phyloP scores from a whole-genome alignment of 1,139 yeast species.

The Sugiyamaella sp. region DNA sequence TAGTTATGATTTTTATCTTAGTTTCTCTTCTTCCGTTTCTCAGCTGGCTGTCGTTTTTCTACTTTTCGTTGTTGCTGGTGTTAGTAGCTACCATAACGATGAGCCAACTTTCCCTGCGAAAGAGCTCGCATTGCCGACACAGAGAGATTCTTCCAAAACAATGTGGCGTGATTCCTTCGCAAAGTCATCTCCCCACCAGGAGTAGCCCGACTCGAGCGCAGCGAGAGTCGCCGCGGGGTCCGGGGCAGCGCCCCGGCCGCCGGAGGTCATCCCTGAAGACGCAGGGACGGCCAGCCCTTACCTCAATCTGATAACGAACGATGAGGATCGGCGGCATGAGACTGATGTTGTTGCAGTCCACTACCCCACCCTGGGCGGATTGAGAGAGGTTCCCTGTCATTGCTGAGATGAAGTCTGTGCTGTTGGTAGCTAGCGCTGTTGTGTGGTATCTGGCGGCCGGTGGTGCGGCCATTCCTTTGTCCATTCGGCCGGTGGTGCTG shows the following conservation, averaged over 20 bases:
- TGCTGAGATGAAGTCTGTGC: neutral
- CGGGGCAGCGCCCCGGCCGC: neutral
- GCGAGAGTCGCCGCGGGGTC: neutral
- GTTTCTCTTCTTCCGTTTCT: too few relatives aligned
- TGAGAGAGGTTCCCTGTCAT: neutral
- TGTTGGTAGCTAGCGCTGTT: neutral
- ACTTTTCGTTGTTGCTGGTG: too few relatives aligned
- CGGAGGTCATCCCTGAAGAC: neutral
- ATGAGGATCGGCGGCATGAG: neutral
- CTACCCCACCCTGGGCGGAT: neutral
- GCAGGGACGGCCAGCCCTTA: neutral
- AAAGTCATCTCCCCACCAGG: too few relatives aligned
- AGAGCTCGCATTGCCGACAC: too few relatives aligned
- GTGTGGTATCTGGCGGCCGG: neutral
- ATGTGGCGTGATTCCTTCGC: too few relatives aligned
- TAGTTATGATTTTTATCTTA: too few relatives aligned
- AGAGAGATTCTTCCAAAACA: too few relatives aligned
- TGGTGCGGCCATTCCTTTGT: slow-evolving; percentile 1
- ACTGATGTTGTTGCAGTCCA: neutral
- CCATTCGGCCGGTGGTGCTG: slow-evolving; percentile 57
- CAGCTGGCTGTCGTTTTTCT: too few relatives aligned
- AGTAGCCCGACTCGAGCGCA: neutral
- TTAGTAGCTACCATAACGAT: too few relatives aligned
- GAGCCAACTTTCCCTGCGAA: too few relatives aligned
- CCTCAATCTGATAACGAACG: slow-evolving; percentile 12